Base-by-base conservation (phyloP, 2,329 filamentous ascomycete genomes). In the Salinomyces thailandicus region DNA sequence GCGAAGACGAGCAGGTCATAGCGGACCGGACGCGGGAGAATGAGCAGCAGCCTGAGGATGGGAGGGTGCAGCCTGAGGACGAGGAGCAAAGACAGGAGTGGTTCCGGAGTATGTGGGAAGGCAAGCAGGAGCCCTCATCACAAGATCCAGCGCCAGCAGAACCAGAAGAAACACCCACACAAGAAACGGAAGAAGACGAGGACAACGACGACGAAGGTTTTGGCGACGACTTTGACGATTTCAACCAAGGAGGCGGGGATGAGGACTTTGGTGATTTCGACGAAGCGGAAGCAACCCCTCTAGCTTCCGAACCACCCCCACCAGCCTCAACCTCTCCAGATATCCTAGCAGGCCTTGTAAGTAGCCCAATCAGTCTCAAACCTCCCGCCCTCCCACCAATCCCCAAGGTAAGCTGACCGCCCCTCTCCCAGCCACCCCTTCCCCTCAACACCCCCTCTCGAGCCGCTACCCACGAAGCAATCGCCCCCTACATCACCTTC, bases 201-300 rank as follows among this genome's bases (percentile, higher is more conserved):
- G 67, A 67, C 46, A 68, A 62, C 13, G 58, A 59, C 35, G 79
- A 83, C 51, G 85, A 85, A 60, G 78, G 81, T 53, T 75, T 77
- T 57, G 74, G 73, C 35, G 77, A 76, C 44, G 79, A 83, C 52
- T 84, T 84, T 61, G 77, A 77, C 54, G 71, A 79, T 43, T 75
- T 78, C 53, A 67, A 69, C 51, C 63, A 73, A 45, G 66, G 61
- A 28, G 65, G 55, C 20, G 57, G 31, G 9, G 57, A 59, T 33
- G 65, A 67, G 52, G 67, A 69, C 51, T 69, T 69, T 61, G 67
- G 66, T 43, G 67, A 70, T 51, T 70, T 71, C 52, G 67, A 68
- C 48, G 66, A 59, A 19, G 48, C 50, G 18, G 48, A 46, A 14
- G 45, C 64, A 53, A 60, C 58, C 42, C 44, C 57, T 42, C 43